phyloP scores from a whole-genome alignment of 2,329 filamentous ascomycete species.

The Cordyceps cateniannulata region DNA sequence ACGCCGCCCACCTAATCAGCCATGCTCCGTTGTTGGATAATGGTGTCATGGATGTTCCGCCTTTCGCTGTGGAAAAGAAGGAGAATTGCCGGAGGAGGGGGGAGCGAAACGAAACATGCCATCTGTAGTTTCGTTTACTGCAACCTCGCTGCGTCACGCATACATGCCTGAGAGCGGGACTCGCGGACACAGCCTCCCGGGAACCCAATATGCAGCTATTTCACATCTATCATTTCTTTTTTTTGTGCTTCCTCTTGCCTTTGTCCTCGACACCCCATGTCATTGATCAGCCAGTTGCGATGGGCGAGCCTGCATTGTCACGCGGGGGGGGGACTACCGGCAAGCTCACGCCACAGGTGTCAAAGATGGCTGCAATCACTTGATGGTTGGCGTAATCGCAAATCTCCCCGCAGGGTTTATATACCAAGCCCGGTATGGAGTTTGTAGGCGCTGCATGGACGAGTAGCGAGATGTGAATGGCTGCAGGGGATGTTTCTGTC shows the following conservation, averaged over 20 bases:
- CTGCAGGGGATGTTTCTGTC: background rate
- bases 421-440: too few species aligned
- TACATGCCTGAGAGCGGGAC: conserved; percentile 2
- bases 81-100: background rate
- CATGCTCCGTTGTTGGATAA: too few species aligned
- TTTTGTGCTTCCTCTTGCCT: background rate
- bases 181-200: background rate
- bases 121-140: background rate
- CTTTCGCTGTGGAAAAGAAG: background rate
- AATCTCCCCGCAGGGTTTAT: background rate
- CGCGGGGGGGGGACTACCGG: background rate
- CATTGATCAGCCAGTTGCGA: background rate
- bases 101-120: background rate
- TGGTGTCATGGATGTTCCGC: background rate
- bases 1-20: background rate
- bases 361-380: background rate
- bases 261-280: background rate
- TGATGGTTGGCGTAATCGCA: background rate
- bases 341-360: background rate
- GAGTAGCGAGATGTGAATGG: conserved; percentile 1
- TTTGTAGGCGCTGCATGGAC: background rate
- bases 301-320: background rate
- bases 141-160: background rate
- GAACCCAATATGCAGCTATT: background rate
- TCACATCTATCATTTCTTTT: background rate